Base-by-base conservation (phyloP, 202 grass and related monocot species). In the Setaria italica region DNA sequence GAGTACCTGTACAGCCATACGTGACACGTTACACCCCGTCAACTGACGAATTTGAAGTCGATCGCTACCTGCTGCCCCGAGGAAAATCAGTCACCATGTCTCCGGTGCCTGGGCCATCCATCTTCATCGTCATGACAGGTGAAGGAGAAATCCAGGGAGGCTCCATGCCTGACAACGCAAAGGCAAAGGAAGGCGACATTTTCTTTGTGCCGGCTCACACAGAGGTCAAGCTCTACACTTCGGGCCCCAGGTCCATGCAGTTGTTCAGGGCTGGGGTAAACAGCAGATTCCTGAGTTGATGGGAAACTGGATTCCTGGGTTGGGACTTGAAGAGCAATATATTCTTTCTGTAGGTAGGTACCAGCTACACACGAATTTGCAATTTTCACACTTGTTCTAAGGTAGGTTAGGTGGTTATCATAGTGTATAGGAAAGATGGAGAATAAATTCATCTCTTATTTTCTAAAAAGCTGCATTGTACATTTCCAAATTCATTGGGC, bases 21-120 rank as follows among this genome's bases (percentile, higher is more conserved):
- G 78, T 99, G 43, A 91, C 85, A 57, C 91, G 93, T 17, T 99
- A 96, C 50, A 96, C 90, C 13, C 96, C 96, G 25, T 90, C 91
- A 19, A 92, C 89, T 0, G 93, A 99, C 0, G 96, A 99, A 80
- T 99, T 99, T 54, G 96, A 99, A 94, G 87, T 96, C 3, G 91
- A 99, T 19, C 76, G 64, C 21, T 95, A 84, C 77, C 62, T 87
- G 39, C 93, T 98, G 86, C 85, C 84, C 35, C 56, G 76, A 35
- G 72, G 84, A 6, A 74, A 94, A 70, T 88, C 73, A 20, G 75
- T 92, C 66, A 80, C 79, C 32, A 91, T 92, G 77, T 80, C 50
- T 45, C 65, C 93, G 0, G 86, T 95, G 48, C 82, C 82, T 17
- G 90, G 96, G 20, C 93, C 96, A 34, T 99, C 96, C 65, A 91